phyloP scores from a whole-genome alignment of 192 early-diverging fungal species.

The Piromyces sp. region DNA sequence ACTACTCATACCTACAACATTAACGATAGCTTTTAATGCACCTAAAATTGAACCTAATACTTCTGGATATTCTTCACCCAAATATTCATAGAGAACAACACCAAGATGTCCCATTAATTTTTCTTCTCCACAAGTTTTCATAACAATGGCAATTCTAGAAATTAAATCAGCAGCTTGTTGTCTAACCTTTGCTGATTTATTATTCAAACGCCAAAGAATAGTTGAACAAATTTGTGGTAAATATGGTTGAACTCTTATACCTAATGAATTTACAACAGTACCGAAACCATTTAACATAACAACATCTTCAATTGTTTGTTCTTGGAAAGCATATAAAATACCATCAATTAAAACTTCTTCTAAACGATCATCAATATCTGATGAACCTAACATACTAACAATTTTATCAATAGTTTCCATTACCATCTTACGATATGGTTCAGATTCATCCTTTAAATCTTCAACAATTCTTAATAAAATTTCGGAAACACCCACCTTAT shows the following conservation, averaged over 20 bases:
- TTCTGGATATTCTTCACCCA: conserved; percentile 98
- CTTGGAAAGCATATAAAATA: conserved; percentile 94
- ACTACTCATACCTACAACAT: conserved; percentile 90
- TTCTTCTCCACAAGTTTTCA: conserved; percentile 88
- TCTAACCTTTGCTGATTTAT: conserved; percentile 83
- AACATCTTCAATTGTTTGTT: conserved; percentile 84
- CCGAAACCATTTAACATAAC: conserved; percentile 92
- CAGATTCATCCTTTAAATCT: conserved; percentile 87
- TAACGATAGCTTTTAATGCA: conserved; percentile 84
- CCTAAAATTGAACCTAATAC: conserved; percentile 88
- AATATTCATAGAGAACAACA: conserved; percentile 88
- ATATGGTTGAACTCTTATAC: conserved; percentile 77
- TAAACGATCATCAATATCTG: conserved; percentile 78
- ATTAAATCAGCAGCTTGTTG: conserved; percentile 96
- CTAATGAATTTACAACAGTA: conserved; percentile 78
- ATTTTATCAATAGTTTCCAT: conserved; percentile 91
- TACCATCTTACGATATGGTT: conserved; percentile 87
- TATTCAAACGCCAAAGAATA: conserved; percentile 92
- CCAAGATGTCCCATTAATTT: conserved; percentile 84
- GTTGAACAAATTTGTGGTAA: conserved; percentile 84
- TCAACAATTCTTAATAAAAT: conserved; percentile 73
- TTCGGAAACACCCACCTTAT: conserved; percentile 81
- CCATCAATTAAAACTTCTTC: conserved; percentile 95
- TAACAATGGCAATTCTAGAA: conserved; percentile 79
- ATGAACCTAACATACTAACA: conserved; percentile 52